Conservation (phyloP, 2,329 filamentous ascomycete genomes). For the Penicillium capsulatum region DNA sequence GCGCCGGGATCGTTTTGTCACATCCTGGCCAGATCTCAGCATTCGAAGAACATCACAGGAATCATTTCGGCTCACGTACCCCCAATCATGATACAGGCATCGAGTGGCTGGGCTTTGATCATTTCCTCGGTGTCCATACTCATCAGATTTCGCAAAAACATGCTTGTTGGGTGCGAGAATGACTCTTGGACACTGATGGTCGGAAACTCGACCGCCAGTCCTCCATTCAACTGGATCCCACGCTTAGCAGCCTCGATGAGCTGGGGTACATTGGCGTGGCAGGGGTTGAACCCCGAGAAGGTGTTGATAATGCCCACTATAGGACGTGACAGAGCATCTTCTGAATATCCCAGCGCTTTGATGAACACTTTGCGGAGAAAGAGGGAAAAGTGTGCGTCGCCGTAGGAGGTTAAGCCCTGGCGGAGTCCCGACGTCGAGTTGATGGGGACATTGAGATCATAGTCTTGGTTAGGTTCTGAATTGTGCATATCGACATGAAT, state of each 20-base stretch:
- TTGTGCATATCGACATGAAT: neutral
- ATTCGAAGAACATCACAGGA: neutral
- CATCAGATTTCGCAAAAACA: constrained; percentile 72
- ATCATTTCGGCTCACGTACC: constrained; percentile 45
- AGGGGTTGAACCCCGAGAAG: constrained; percentile 68
- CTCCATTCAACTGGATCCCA: constrained; percentile 63
- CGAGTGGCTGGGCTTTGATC: constrained; percentile 66
- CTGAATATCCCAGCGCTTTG: constrained; percentile 69
- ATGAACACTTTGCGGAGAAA: constrained; percentile 74
- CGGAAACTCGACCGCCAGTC: constrained; percentile 67
- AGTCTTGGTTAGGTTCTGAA: constrained; percentile 44
- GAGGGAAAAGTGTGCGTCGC: constrained; percentile 69
- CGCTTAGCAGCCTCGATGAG: constrained; percentile 67
- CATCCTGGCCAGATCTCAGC: constrained; percentile 50
- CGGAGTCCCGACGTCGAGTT: constrained; percentile 53
- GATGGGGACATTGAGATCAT: constrained; percentile 56
- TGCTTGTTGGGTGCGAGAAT: constrained; percentile 67
- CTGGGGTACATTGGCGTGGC: constrained; percentile 67
- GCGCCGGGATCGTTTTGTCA: constrained; percentile 70
- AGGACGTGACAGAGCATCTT: constrained; percentile 65
- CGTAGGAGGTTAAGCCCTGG: constrained; percentile 64
- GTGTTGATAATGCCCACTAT: constrained; percentile 75
- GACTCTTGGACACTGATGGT: constrained; percentile 69
- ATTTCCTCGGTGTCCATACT: constrained; percentile 78
- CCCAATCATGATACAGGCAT: constrained; percentile 64